A percentile compares a stretch with the other conserved stretches of the same genome.
Evolutionary conservation across 2,329 filamentous ascomycete species (phyloP).

Genomic region (Fusarium sp.): DNA sequence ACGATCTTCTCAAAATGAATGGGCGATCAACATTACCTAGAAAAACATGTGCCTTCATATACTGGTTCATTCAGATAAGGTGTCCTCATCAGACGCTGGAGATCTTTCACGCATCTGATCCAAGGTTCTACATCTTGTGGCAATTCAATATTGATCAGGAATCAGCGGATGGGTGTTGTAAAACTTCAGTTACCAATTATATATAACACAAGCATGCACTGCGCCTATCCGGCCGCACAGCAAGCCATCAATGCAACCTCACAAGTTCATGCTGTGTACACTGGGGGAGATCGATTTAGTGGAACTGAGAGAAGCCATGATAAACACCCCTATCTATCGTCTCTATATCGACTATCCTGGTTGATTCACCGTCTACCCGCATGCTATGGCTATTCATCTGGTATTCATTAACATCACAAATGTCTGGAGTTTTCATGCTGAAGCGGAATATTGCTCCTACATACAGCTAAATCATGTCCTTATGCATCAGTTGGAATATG

Average conservation of each 20-base stretch:
- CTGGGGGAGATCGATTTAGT: conserved; percentile 13
- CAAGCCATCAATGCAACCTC: not conserved
- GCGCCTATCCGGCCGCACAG: not conserved
- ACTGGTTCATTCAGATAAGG: not conserved
- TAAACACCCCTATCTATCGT: not conserved
- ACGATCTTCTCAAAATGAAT: not conserved
- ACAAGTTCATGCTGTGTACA: conserved; percentile 22
- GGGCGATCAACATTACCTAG: not conserved
- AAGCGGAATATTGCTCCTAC: not conserved
- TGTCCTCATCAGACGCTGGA: not conserved
- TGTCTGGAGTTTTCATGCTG: not conserved
- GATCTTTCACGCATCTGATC: not conserved
- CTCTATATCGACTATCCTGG: not conserved
- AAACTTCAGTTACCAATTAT: not conserved
- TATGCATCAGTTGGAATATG: not conserved
- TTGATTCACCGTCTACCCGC: not conserved
- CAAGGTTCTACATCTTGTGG: not conserved
- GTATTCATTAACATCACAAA: not conserved
- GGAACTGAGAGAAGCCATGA: not conserved
- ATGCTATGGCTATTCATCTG: not conserved
- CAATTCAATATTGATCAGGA: not conserved
- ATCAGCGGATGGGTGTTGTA: not conserved
- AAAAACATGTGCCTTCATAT: not conserved
- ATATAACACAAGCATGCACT: not conserved
- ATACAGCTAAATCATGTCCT: not conserved